Conservation (phyloP, 2,329 filamentous ascomycete genomes). For the Botrytis medusae region DNA sequence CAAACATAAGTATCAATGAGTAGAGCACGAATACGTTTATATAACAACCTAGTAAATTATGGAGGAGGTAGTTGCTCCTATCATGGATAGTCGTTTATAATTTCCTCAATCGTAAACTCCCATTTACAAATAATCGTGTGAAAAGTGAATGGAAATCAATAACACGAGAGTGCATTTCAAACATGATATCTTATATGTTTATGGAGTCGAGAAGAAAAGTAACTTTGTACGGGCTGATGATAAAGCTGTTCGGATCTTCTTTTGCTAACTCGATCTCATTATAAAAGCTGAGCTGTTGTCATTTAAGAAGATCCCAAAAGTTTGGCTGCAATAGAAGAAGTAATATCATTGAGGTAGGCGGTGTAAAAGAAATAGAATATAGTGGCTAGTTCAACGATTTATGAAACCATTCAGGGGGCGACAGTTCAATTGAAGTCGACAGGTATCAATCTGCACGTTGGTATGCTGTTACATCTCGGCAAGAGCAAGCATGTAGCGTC, state of each 20-base stretch:
- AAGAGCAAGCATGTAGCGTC: not conserved
- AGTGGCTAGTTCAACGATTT: not conserved
- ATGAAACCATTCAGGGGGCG: not conserved
- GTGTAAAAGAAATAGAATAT: not conserved
- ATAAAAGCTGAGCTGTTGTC: not conserved
- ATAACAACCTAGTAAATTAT: rapidly evolving
- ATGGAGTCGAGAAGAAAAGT: not conserved
- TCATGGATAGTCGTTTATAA: not conserved
- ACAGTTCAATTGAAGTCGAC: not conserved
- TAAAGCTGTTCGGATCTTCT: not conserved
- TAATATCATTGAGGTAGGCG: not conserved
- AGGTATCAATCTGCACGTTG: not conserved
- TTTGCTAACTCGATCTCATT: not conserved
- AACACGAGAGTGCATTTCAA: not conserved
- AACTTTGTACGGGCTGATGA: not conserved
- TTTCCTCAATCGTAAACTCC: not conserved
- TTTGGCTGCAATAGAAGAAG: not conserved
- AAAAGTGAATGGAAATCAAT: not conserved
- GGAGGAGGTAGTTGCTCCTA: not conserved
- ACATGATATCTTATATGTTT: not conserved
- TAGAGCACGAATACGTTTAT: not conserved
- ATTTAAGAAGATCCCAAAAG: not conserved
- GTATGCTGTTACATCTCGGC: not conserved
- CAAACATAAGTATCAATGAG: not conserved
- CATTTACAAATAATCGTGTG: not conserved